These are phyloP conservation scores for Metrosideros polymorpha DNA, from an alignment of 441 rosid genomes.

Conservation along the genomic window DNA sequence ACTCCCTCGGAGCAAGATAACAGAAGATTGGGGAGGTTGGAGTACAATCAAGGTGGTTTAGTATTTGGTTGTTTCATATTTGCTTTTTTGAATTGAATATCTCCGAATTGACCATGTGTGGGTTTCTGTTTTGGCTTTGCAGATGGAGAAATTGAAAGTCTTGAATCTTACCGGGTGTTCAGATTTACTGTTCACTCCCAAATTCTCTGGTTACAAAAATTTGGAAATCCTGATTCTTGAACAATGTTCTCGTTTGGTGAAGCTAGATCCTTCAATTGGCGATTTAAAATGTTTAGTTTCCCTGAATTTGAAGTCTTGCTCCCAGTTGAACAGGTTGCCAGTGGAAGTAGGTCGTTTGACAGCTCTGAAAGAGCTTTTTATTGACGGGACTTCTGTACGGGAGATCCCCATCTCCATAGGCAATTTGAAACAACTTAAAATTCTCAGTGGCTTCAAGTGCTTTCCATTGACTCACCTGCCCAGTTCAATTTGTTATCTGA, in stretches of 20 bases:
- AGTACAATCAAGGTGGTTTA: not conserved
- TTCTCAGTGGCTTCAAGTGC: not conserved
- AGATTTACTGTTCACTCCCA: not conserved
- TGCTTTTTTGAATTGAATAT: too few species aligned
- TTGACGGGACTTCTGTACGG: not conserved
- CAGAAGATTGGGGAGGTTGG: not conserved
- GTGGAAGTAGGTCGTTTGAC: rapidly evolving
- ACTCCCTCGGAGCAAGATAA: not conserved
- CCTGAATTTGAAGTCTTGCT: not conserved
- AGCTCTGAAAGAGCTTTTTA: not conserved
- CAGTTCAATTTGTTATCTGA: not conserved
- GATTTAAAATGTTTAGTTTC: not conserved
- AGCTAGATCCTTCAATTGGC: not conserved
- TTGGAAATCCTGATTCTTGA: not conserved
- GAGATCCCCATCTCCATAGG: not conserved
- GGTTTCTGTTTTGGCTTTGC: not conserved
- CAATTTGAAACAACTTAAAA: not conserved
- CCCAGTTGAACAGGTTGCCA: not conserved
- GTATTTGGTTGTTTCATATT: too few species aligned
- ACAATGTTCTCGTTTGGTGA: not conserved
- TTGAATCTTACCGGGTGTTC: not conserved
- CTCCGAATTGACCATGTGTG: not conserved
- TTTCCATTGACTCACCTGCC: not conserved
- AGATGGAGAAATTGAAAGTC: not conserved
- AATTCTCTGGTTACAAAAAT: not conserved